phyloP scores from a whole-genome alignment of 768 basidiomycete genomes.

The Suillus decipiens region DNA sequence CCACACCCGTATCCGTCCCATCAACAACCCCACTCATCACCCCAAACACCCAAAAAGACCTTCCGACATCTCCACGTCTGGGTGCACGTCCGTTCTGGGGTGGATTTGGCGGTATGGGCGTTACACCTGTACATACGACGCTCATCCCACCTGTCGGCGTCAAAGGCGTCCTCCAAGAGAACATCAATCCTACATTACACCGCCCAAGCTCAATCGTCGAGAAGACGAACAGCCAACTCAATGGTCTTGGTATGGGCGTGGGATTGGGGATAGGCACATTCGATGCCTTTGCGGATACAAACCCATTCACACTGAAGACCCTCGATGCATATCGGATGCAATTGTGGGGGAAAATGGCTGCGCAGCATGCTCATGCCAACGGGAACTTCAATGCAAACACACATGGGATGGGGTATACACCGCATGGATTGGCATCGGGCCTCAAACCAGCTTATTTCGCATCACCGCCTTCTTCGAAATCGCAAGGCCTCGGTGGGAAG shows the following conservation, averaged over 20 bases:
- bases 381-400: slow-evolving; percentile 16
- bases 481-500: slow-evolving; percentile 15
- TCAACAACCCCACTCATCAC: slow-evolving; percentile 41
- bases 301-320: slow-evolving; percentile 85
- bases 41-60: slow-evolving; percentile 78
- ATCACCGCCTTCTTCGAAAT: slow-evolving; percentile 26
- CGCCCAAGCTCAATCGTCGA: slow-evolving; percentile 24
- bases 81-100: slow-evolving; percentile 74
- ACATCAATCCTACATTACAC: slow-evolving; percentile 32
- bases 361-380: slow-evolving; percentile 49
- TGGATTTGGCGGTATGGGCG: slow-evolving; percentile 64
- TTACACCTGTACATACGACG: slow-evolving; percentile 84
- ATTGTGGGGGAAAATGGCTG: slow-evolving; percentile 88
- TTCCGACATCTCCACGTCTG: slow-evolving; percentile 62
- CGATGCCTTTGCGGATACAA: slow-evolving; percentile 77
- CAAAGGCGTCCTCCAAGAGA: slow-evolving; percentile 26
- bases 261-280: slow-evolving; percentile 46
- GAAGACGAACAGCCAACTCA: slow-evolving; percentile 34
- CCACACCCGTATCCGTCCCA: slow-evolving; percentile 17
- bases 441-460: slow-evolving; percentile 41
- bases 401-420: slow-evolving; percentile 18
- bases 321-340: slow-evolving; percentile 91
- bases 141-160: slow-evolving; percentile 58
- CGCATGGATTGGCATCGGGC: slow-evolving; percentile 35
- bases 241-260: slow-evolving; percentile 25